Conservation (phyloP, 106 monocot genomes). For the Posidonia australis region DNA sequence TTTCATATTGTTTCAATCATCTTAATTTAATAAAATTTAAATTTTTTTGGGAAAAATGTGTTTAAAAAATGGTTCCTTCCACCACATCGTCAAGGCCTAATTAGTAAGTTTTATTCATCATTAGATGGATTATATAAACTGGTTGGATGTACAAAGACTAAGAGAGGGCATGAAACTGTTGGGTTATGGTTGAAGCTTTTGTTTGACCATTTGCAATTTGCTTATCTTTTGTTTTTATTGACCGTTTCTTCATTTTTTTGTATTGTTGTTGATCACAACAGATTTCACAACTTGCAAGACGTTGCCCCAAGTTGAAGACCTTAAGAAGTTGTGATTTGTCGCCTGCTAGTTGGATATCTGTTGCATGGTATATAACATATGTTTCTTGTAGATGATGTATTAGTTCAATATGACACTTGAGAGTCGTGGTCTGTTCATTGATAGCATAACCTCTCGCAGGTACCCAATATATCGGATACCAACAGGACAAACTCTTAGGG, state of each 20-base stretch:
- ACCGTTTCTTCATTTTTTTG: neutral
- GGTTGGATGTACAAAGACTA: too few relatives aligned
- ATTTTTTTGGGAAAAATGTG: too few relatives aligned
- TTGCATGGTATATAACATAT: conserved; percentile 47
- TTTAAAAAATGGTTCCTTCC: too few relatives aligned
- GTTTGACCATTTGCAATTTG: neutral
- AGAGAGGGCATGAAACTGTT: too few relatives aligned
- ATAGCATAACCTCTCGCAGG: conserved; percentile 20
- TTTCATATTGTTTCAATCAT: too few relatives aligned
- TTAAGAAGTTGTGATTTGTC: conserved; percentile 59
- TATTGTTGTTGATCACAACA: conserved; percentile 13
- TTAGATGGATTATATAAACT: too few relatives aligned
- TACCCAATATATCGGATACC: conserved; percentile 94
- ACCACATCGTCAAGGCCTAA: too few relatives aligned
- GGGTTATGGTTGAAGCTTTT: neutral
- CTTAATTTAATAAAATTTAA: too few relatives aligned
- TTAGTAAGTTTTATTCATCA: too few relatives aligned
- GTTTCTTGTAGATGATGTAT: neutral
- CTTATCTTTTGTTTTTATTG: neutral
- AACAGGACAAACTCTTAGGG: conserved; percentile 63
- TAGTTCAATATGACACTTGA: neutral
- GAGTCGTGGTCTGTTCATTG: neutral
- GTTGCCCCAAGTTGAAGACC: conserved; percentile 40
- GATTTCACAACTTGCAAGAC: conserved; percentile 44
- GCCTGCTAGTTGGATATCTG: conserved; percentile 69